A percentile compares a stretch with the other conserved stretches of the same genome.
These are phyloP conservation scores for Termitomyces bulborhizus DNA, from an alignment of 768 basidiomycete genomes.

Conservation along the genomic window DNA sequence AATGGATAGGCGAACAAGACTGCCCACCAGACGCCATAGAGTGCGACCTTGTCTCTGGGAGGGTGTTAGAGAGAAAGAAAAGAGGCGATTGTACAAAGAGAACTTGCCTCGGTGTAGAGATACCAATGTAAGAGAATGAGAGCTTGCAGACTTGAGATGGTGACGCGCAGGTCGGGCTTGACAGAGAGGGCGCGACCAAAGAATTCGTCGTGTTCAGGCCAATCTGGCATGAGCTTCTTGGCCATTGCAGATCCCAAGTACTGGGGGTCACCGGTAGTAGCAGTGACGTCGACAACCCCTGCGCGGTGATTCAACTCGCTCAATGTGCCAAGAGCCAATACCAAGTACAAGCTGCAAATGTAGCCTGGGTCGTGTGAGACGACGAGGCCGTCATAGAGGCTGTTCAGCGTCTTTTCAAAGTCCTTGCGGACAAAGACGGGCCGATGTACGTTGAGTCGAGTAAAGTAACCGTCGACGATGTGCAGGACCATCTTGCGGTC, in stretches of 20 bases:
- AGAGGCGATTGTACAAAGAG: too few species aligned
- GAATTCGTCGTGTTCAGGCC: constrained; percentile 83
- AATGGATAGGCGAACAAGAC: constrained; percentile 73
- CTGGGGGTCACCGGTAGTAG: constrained; percentile 23
- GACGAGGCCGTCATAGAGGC: constrained; percentile 55
- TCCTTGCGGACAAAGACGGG: constrained; percentile 68
- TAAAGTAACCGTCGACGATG: constrained; percentile 70
- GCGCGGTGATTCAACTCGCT: constrained; percentile 76
- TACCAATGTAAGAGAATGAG: constrained; percentile 86
- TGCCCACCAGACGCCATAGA: constrained; percentile 83
- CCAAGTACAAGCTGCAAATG: constrained; percentile 70
- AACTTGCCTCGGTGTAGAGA: constrained; percentile 74
- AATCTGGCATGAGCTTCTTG: constrained; percentile 62
- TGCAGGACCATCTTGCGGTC: constrained; percentile 59
- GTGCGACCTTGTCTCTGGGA: constrained; percentile 81
- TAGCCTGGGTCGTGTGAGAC: constrained; percentile 66
- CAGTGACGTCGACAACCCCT: constrained; percentile 42
- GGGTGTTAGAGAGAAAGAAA: constrained; percentile 6
- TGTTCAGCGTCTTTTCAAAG: constrained; percentile 58
- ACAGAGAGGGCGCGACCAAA: constrained; percentile 72
- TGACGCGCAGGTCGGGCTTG: constrained; percentile 80
- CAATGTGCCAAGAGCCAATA: constrained; percentile 76
- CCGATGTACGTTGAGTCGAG: constrained; percentile 71
- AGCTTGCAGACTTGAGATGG: constrained; percentile 77
- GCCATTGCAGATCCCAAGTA: constrained; percentile 33